These are phyloP conservation scores for Rhododendron kiyosumense DNA, from an alignment of 148 eudicot species.

Conservation along the genomic window DNA sequence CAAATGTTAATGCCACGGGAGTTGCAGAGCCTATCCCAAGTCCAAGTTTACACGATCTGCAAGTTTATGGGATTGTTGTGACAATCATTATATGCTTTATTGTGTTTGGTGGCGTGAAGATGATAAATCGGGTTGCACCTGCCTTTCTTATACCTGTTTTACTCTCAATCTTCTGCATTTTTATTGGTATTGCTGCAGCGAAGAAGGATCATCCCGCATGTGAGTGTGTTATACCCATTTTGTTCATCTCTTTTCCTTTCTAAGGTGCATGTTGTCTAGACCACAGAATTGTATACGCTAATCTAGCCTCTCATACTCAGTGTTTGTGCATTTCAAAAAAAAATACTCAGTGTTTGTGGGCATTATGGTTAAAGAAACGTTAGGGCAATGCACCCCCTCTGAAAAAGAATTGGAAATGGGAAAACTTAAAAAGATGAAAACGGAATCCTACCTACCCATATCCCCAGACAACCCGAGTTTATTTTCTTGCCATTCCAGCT, in stretches of 20 bases:
- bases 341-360: not conserved
- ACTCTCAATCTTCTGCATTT: conserved; percentile 82
- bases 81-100: conserved; percentile 87
- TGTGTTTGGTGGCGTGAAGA: conserved; percentile 98
- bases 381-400: not conserved
- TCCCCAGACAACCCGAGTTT: not conserved
- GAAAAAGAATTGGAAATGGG: not conserved
- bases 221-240: conserved; percentile 24
- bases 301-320: not conserved
- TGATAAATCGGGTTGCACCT: conserved; percentile 96
- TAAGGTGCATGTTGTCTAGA: not conserved
- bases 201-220: conserved; percentile 69
- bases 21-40: conserved; percentile 55
- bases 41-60: conserved; percentile 91
- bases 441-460: not conserved
- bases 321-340: not conserved
- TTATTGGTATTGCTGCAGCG: conserved; percentile 71
- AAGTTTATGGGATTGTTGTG: conserved; percentile 92
- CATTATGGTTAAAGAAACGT: not conserved
- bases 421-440: not conserved
- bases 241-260: not conserved
- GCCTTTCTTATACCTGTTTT: conserved; percentile 95
- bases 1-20: conserved; percentile 73
- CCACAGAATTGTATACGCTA: not conserved
- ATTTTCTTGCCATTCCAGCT: not conserved